Conservation (phyloP, 148 eudicot species). For the Simmondsia chinensis region DNA sequence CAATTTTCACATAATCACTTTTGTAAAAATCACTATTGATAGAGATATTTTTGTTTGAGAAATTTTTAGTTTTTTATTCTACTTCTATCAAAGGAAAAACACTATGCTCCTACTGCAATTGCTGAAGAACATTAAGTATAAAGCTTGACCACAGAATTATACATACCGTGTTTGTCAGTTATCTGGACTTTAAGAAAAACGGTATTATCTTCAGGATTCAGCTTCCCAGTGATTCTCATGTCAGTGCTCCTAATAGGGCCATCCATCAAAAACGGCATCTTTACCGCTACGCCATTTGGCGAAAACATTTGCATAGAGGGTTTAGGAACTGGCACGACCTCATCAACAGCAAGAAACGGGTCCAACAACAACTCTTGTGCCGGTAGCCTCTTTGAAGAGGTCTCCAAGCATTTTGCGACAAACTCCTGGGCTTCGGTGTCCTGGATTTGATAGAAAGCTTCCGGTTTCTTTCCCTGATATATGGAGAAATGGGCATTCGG, state of each 20-base stretch:
- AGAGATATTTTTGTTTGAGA: no score
- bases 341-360: conserved; percentile 52
- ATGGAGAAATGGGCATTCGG: not conserved
- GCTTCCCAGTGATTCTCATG: conserved; percentile 73
- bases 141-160: no score
- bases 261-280: conserved; percentile 18
- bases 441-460: conserved; percentile 47
- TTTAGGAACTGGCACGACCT: conserved; percentile 6
- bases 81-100: no score
- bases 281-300: conserved; percentile 8
- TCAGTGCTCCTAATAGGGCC: conserved; percentile 27
- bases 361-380: conserved; percentile 57
- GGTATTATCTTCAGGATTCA: conserved; percentile 49
- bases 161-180: conserved; percentile 49
- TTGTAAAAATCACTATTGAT: no score
- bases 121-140: no score
- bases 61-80: no score
- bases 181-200: conserved; percentile 65
- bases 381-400: conserved; percentile 53
- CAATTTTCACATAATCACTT: no score
- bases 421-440: conserved; percentile 53
- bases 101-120: no score
- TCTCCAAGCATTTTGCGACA: conserved; percentile 57
- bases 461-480: conserved; percentile 68
- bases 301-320: conserved; percentile 15